Evolutionary conservation across 331 rosid genomes (phyloP).

Genomic region (Malus hybrid): DNA sequence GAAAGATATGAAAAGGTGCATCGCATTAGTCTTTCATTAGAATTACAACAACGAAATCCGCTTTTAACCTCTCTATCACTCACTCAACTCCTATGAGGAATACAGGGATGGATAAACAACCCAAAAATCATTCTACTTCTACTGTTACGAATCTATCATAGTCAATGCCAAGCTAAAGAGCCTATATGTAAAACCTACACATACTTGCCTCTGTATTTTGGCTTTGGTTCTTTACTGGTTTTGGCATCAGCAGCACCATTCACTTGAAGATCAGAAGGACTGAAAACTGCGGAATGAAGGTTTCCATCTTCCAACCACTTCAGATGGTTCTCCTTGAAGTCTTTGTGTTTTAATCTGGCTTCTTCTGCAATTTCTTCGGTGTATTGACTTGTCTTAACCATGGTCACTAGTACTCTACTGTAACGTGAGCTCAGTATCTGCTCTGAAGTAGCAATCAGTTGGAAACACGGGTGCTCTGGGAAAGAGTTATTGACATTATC

Average conservation of each 20-base stretch:
- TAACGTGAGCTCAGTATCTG: slow-evolving; percentile 91
- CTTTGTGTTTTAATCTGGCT: slow-evolving; percentile 55
- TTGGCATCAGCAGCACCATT: slow-evolving; percentile 31
- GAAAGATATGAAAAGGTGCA: not conserved
- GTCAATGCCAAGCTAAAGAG: not conserved
- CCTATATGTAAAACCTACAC: slow-evolving; percentile 37
- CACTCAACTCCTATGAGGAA: not conserved
- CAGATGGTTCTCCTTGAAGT: slow-evolving; percentile 81
- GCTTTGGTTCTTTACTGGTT: slow-evolving; percentile 52
- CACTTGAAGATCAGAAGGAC: slow-evolving; percentile 41
- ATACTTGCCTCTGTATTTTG: slow-evolving; percentile 86
- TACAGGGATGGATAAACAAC: not conserved
- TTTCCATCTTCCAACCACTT: slow-evolving; percentile 97
- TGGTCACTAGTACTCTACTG: slow-evolving; percentile 75
- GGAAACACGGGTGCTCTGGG: slow-evolving; percentile 78
- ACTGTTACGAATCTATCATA: not conserved
- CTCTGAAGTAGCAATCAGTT: slow-evolving; percentile 56
- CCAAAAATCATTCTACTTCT: not conserved
- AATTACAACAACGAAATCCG: slow-evolving; percentile 4
- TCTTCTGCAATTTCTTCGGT: slow-evolving; percentile 66
- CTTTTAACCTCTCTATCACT: not conserved
- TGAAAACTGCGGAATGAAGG: slow-evolving; percentile 89
- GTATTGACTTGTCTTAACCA: slow-evolving; percentile 70
- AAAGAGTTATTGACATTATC: slow-evolving; percentile 40
- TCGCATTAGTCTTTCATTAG: not conserved